Evolutionary conservation across 108 stramenopile species (phyloP).

Genomic region (Fragilaria crotonensis): DNA sequence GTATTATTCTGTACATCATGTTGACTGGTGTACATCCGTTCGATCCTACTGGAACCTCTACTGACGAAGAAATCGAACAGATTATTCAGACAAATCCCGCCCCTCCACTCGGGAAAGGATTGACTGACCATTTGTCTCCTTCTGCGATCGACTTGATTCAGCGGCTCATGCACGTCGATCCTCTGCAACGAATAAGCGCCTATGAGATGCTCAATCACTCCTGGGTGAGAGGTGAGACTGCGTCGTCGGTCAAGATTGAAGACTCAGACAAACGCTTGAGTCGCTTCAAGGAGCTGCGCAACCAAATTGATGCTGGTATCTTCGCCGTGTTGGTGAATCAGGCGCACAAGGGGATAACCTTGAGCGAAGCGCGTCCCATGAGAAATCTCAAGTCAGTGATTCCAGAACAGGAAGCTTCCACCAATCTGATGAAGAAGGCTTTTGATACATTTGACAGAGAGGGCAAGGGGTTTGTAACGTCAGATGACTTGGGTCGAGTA

Average conservation of each 20-base stretch:
- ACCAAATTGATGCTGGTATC: constrained; percentile 27
- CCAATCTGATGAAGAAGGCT: constrained; percentile 52
- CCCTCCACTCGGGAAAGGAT: constrained; percentile 32
- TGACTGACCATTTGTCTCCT: constrained; percentile 45
- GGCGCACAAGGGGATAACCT: constrained; percentile 24
- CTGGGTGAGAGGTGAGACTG: constrained; percentile 82
- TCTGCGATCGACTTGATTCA: constrained; percentile 64
- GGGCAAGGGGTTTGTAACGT: constrained; percentile 60
- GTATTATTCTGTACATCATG: constrained; percentile 68
- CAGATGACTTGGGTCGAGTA: constrained; percentile 59
- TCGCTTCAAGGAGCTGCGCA: constrained; percentile 1
- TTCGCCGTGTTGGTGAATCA: constrained; percentile 72
- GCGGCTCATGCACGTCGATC: constrained; percentile 62
- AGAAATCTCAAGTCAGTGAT: neutral
- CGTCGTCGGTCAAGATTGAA: constrained; percentile 53
- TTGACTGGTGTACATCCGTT: constrained; percentile 67
- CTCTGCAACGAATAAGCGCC: constrained; percentile 60
- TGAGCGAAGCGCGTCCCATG: constrained; percentile 35
- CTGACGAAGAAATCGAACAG: constrained; percentile 55
- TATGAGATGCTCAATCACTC: constrained; percentile 83
- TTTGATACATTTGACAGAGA: constrained; percentile 74
- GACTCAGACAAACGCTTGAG: constrained; percentile 49
- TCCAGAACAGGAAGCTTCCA: constrained; percentile 16
- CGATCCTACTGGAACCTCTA: constrained; percentile 17
- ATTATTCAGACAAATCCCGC: constrained; percentile 22